A percentile compares a stretch with the other conserved stretches of the same genome.
Evolutionary conservation across 179 eudicot species (phyloP).

Genomic region (Camellia oleifera): DNA sequence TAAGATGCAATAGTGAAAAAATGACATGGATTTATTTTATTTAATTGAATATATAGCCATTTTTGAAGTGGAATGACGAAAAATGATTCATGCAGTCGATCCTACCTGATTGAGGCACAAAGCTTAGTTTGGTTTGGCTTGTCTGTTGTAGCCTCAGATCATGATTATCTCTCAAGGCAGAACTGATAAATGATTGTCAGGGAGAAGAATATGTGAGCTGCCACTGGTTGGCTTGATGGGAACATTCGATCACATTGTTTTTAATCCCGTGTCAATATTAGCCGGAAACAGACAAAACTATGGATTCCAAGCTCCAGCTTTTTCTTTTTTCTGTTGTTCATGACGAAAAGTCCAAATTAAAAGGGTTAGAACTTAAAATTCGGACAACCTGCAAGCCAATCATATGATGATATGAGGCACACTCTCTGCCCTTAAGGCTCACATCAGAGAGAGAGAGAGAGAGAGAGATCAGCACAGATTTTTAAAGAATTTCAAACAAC

Average conservation of each 20-base stretch:
- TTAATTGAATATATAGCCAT: no score
- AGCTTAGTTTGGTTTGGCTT: no score
- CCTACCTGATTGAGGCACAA: no score
- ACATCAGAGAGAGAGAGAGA: background rate
- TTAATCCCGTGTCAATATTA: background rate
- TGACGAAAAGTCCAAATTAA: background rate
- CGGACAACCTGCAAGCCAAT: background rate
- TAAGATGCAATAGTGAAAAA: no score
- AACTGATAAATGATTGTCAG: background rate
- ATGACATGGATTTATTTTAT: no score
- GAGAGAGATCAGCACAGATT: background rate
- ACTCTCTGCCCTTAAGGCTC: background rate
- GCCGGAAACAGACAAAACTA: background rate
- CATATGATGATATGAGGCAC: background rate
- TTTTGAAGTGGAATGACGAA: no score
- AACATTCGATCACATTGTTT: slow-evolving; percentile 9
- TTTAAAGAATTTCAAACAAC: background rate
- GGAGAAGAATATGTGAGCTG: background rate
- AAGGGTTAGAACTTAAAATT: background rate
- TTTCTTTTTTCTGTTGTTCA: no score
- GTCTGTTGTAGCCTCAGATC: background rate
- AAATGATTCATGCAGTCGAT: no score
- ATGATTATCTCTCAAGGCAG: background rate
- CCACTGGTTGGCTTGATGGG: background rate
- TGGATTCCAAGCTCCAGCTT: background rate